A percentile compares a stretch with the other conserved stretches of the same genome.
Evolutionary conservation across 192 early-diverging fungal species (phyloP).

Genomic region (Podila epigama): DNA sequence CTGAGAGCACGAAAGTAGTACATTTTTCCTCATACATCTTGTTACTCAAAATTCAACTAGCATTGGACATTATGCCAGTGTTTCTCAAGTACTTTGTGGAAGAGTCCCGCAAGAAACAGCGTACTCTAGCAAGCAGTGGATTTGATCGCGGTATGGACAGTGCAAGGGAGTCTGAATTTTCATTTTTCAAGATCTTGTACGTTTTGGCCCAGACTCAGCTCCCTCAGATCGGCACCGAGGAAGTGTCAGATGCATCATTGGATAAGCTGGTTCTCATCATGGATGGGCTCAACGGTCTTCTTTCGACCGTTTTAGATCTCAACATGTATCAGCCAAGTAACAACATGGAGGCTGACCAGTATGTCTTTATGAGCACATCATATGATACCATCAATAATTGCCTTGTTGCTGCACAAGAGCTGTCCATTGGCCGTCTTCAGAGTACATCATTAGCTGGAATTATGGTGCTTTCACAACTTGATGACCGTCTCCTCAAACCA

Average conservation of each 20-base stretch:
- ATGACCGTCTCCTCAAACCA: constrained; percentile 39
- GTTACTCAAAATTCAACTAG: not conserved
- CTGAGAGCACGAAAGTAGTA: not conserved
- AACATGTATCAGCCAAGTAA: constrained; percentile 50
- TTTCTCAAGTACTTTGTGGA: constrained; percentile 34
- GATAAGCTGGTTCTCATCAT: constrained; percentile 23
- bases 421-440: constrained; percentile 14
- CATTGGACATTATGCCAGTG: constrained; percentile 21
- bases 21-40: not conserved
- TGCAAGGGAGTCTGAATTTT: constrained; percentile 30
- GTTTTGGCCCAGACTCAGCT: constrained; percentile 27
- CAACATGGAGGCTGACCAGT: constrained; percentile 36
- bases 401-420: constrained; percentile 7
- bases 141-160: constrained; percentile 27
- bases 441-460: constrained; percentile 34
- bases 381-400: constrained; percentile 28
- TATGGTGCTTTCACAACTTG: constrained; percentile 26
- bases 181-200: constrained; percentile 46
- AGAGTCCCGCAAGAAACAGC: constrained; percentile 33
- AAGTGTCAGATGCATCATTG: constrained; percentile 1
- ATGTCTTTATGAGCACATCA: constrained; percentile 43
- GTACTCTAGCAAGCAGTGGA: constrained; percentile 20
- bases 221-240: constrained; percentile 8
- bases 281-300: constrained; percentile 25
- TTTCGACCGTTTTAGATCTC: constrained; percentile 19